phyloP scores from a whole-genome alignment of 2,329 filamentous ascomycete species.

The Ceratocystis eucalypticola region DNA sequence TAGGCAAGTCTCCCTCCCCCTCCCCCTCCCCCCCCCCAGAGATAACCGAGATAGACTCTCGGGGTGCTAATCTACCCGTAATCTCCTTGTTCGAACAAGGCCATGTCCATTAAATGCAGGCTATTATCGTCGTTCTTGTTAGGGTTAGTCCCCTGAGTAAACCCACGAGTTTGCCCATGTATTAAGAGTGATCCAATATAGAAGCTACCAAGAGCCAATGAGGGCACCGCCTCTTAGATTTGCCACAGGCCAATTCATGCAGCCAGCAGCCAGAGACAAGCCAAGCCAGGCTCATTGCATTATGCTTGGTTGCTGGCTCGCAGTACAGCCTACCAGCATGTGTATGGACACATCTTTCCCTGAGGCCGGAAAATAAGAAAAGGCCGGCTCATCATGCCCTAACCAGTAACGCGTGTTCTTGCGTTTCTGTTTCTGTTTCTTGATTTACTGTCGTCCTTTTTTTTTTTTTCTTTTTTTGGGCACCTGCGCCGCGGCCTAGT shows the following conservation, averaged over 20 bases:
- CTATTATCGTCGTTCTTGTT: background rate
- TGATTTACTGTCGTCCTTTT: background rate
- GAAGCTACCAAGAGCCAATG: background rate
- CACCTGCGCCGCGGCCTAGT: background rate
- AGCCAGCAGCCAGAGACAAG: background rate
- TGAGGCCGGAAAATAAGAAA: background rate
- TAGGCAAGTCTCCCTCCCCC: background rate
- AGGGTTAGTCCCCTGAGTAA: background rate
- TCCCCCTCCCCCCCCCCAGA: background rate
- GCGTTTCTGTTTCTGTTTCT: conserved; percentile 3
- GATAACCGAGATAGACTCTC: background rate
- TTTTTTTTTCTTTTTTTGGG: background rate
- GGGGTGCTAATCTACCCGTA: background rate
- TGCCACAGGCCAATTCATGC: background rate
- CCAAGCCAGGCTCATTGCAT: background rate
- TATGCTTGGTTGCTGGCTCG: background rate
- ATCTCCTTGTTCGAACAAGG: background rate
- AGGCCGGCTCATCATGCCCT: background rate
- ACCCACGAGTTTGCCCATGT: background rate
- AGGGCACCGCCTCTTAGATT: background rate
- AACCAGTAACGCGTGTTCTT: background rate
- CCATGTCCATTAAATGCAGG: background rate
- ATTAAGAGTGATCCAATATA: background rate
- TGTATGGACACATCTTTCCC: background rate
- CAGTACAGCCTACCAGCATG: background rate